These are phyloP conservation scores for Lentithecium fluviatile DNA, from an alignment of 495 filamentous ascomycete genomes.

Conservation along the genomic window DNA sequence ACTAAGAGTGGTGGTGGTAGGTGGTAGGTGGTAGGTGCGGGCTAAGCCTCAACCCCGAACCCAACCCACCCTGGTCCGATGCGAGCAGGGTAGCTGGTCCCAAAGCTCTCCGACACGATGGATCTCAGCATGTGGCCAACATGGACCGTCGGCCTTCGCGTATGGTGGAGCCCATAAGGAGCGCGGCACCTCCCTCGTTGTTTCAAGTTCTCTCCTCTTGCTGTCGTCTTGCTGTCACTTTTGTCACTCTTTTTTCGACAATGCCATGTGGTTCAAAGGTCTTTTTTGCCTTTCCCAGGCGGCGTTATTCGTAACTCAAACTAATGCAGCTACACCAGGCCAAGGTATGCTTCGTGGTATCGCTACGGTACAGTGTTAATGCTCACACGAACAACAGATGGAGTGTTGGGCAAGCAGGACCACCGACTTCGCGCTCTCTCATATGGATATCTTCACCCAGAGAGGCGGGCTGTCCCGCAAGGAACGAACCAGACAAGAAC, in stretches of 20 bases:
- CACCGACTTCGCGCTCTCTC: background rate
- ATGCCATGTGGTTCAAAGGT: constrained; percentile 37
- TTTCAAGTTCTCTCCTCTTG: constrained; percentile 24
- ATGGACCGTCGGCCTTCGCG: constrained; percentile 29
- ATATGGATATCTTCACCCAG: no score
- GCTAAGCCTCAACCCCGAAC: constrained; percentile 30
- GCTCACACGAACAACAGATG: constrained; percentile 1
- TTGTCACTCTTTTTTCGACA: constrained; percentile 32
- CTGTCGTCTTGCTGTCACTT: constrained; percentile 20
- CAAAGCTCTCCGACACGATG: constrained; percentile 24
- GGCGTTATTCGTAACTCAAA: constrained; percentile 30
- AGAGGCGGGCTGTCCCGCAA: no score
- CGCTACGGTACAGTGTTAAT: background rate
- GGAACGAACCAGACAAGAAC: no score
- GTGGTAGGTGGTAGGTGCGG: constrained; percentile 4
- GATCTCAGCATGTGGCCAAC: constrained; percentile 19
- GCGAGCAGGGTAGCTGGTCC: constrained; percentile 19
- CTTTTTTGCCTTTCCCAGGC: constrained; percentile 25
- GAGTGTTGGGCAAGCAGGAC: background rate
- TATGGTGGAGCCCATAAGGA: constrained; percentile 14
- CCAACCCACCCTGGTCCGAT: constrained; percentile 10
- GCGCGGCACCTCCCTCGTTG: constrained; percentile 23
- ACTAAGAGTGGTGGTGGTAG: no score
- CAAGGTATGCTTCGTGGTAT: constrained; percentile 12
- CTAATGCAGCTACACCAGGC: constrained; percentile 22